Percentiles rank a stretch among this genome's conserved stretches.
Evolutionary conservation across 768 basidiomycete genomes (phyloP).

Genomic region (Astraeus odoratus): DNA sequence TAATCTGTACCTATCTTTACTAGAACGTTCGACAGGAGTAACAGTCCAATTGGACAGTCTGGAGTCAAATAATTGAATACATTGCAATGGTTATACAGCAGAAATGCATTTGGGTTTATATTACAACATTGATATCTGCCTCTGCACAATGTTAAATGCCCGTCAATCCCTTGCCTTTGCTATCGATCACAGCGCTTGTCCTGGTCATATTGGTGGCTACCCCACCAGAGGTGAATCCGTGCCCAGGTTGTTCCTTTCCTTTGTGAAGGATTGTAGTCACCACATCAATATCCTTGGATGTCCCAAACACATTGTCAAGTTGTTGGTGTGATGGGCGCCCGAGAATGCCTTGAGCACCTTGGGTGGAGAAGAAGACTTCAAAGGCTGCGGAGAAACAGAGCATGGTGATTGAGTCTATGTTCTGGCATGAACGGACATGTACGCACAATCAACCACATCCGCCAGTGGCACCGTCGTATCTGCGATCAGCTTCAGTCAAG

Average conservation of each 20-base stretch:
- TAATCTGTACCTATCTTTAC: too few relatives aligned
- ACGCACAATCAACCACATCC: slow-evolving; percentile 74
- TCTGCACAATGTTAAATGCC: slow-evolving; percentile 27
- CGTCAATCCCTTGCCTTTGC: slow-evolving; percentile 30
- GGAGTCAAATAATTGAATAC: too few relatives aligned
- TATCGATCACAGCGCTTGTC: slow-evolving; percentile 34
- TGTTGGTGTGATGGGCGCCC: slow-evolving; percentile 76
- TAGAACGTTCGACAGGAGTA: too few relatives aligned
- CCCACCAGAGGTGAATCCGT: slow-evolving; percentile 31
- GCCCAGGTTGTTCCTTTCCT: slow-evolving; percentile 52
- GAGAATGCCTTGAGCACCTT: slow-evolving; percentile 74
- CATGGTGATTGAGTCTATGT: too few relatives aligned
- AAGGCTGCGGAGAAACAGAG: slow-evolving; percentile 43
- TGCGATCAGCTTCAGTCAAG: slow-evolving; percentile 32
- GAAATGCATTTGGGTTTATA: background rate
- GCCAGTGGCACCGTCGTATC: slow-evolving; percentile 60
- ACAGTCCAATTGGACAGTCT: too few relatives aligned
- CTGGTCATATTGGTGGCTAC: slow-evolving; percentile 17
- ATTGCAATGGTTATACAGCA: background rate
- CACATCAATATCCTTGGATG: slow-evolving; percentile 59
- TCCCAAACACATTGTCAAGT: slow-evolving; percentile 66
- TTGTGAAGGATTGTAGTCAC: slow-evolving; percentile 51
- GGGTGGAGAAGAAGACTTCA: slow-evolving; percentile 58
- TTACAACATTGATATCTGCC: background rate
- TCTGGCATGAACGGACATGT: background rate